Base-by-base conservation (phyloP, 306 rosid genomes). In the Castanea sativa region DNA sequence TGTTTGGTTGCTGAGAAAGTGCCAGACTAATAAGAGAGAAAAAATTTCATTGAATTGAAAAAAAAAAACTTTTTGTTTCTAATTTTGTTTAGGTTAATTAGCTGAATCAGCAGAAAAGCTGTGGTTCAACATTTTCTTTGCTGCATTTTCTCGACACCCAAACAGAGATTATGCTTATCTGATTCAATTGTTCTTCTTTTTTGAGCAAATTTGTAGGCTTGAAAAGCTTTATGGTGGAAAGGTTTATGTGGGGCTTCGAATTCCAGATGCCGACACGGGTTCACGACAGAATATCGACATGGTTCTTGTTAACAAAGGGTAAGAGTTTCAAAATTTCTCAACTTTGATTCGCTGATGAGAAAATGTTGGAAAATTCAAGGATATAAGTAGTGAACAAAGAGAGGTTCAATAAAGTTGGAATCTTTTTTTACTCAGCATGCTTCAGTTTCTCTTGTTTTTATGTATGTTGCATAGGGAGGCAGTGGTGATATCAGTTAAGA, bases 201-300 rank as follows among this genome's bases (percentile, higher is more conserved):
- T 14, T 56, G 1, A 19, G 11, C 35, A 35, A 35, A 18, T 70
- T 56, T 53, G 20, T 80, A 93, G 97, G 83, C 85, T 95, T 74
- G 84, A 82, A 65, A 93, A 93, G 89, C 84, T 91, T 81, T 89
- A 86, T 21, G 94, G 94, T 53, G 98, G 90, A 38, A 91, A 87
- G 70, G 93, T 86, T 12, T 88, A 78, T 71, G 88, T 86, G 2
- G 99, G 97, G 76, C 97, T 95, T 80, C 92, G 97, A 20, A 90
- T 95, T 81, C 99, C 99, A 1, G 99, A 95, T 78, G 92, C 97
- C n/a, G 98, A 92, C 73, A 80, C 93, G 49, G 84, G 89, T 72
- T 79, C 97, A 11, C 82, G 83, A 25, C 96, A 90, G 90, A 86
- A 78, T 73, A 90, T 95, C 85, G 94, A 95, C 78, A 64, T 90